Base-by-base conservation (phyloP, 345 rosid genomes). In the Excoecaria agallocha region DNA sequence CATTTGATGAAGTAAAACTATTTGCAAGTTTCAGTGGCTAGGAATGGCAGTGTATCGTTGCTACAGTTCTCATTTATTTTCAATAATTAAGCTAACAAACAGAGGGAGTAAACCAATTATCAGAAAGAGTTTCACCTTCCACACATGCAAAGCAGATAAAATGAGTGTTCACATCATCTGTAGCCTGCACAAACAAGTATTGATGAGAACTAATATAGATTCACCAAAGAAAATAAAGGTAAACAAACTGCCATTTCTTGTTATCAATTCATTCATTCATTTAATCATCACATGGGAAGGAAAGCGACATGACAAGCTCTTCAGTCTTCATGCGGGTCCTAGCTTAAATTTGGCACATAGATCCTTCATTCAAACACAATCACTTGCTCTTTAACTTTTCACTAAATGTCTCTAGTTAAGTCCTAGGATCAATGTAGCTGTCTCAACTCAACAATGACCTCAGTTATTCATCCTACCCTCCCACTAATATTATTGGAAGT, bases 131-230 rank as follows among this genome's bases (percentile, higher is more conserved):
- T 57, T 30, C 88, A 93, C 98, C 99, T 74, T 93, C 89, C 56
- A 90, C 92, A 79, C 91, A 90, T 8, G 91, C 54, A 82, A 93
- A 89, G 89, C 98, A 91, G 81, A 91, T 89, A 79, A 91, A 95
- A 84, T 93, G 99, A 20, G 91, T 80, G 65, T 90, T 83, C 54
- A 74, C 97, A 51, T 77, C 70, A 10, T 91, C 93, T n/a, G n/a
- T 12, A 66, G 98, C 97, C 99, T 93, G 88, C 72, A 69, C 55
- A 72, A 38, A 73, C 4, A 73, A 38, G 16, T 62, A 66, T 22
- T 0, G 11, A 12, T 41, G 30, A 57, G 46, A 66, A 48, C 12
- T 51, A 54, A 22, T 24, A 38, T 13, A 66, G 30, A 12, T 60
- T 45, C 50, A 12, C 24, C 12, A 12, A 46, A 30, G 16, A 51